Conservation (phyloP, 2,329 filamentous ascomycete genomes). For the Cadophora gregata region DNA sequence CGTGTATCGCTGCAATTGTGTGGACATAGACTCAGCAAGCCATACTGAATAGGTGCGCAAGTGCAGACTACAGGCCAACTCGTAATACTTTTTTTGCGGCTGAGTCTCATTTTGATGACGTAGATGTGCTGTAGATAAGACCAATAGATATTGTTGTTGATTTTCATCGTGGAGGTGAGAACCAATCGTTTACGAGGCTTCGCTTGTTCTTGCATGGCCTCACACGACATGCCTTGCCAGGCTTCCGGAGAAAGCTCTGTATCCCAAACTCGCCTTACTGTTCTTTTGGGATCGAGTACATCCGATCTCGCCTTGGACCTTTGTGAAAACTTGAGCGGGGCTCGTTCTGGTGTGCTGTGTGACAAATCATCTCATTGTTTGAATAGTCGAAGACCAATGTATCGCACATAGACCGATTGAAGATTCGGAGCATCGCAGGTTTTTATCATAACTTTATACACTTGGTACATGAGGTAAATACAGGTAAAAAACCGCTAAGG, state of each 20-base stretch:
- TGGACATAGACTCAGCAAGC: background rate
- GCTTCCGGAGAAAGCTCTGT: background rate
- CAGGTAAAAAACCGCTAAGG: background rate
- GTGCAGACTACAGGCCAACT: background rate
- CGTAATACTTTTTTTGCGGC: background rate
- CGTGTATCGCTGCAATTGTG: background rate
- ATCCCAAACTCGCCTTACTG: background rate
- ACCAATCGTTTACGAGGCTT: background rate
- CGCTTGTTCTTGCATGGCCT: conserved; percentile 4
- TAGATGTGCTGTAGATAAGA: conserved; percentile 6
- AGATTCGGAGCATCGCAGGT: background rate
- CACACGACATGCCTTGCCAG: background rate
- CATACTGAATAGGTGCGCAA: conserved; percentile 12
- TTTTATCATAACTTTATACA: background rate
- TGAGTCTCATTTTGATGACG: conserved; percentile 3
- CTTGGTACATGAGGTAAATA: background rate
- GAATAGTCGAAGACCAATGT: background rate
- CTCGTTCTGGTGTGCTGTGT: background rate
- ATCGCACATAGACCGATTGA: background rate
- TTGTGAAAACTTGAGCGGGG: background rate
- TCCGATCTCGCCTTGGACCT: background rate
- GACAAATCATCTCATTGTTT: background rate
- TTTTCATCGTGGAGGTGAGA: background rate
- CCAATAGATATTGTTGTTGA: background rate
- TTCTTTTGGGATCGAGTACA: background rate